phyloP scores from a whole-genome alignment of 2,329 filamentous ascomycete genomes.

The Basipetospora chlamydospora region DNA sequence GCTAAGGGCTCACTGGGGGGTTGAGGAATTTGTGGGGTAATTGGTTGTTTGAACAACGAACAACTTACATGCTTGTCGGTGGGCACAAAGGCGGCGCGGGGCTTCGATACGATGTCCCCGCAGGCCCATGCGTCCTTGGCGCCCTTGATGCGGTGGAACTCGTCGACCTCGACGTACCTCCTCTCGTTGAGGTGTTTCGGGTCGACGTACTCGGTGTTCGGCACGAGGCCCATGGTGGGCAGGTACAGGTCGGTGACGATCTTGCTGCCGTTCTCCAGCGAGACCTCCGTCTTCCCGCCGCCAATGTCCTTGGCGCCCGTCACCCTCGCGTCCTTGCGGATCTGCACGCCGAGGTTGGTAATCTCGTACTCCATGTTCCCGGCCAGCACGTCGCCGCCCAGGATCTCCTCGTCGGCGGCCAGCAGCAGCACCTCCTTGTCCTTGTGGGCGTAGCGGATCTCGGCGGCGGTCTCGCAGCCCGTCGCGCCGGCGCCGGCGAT shows the following conservation, averaged over 20 bases:
- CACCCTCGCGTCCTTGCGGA: slow-evolving; percentile 29
- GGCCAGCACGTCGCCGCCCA: slow-evolving; percentile 29
- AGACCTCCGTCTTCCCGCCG: slow-evolving; percentile 33
- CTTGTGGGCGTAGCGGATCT: slow-evolving; percentile 37
- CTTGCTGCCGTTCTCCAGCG: slow-evolving; percentile 29
- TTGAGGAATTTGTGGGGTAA: background rate
- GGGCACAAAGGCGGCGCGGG: slow-evolving; percentile 41
- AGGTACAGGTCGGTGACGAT: slow-evolving; percentile 41
- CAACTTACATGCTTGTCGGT: slow-evolving; percentile 37
- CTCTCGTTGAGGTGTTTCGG: slow-evolving; percentile 25
- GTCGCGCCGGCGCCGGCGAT: slow-evolving; percentile 42
- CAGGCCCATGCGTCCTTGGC: slow-evolving; percentile 34
- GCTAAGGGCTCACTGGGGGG: too few species aligned
- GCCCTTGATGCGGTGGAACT: slow-evolving; percentile 31
- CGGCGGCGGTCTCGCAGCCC: slow-evolving; percentile 39
- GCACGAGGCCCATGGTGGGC: slow-evolving; percentile 37
- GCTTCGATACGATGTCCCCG: slow-evolving; percentile 37
- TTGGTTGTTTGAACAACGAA: background rate
- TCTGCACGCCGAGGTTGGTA: slow-evolving; percentile 34
- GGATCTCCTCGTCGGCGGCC: slow-evolving; percentile 22
- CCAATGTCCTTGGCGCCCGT: slow-evolving; percentile 16
- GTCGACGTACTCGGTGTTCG: slow-evolving; percentile 40
- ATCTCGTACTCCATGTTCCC: slow-evolving; percentile 31
- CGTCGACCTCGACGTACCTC: slow-evolving; percentile 34
- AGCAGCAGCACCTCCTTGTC: slow-evolving; percentile 35